Conservation (phyloP, 495 filamentous ascomycete species). For the Letharia lupina region DNA sequence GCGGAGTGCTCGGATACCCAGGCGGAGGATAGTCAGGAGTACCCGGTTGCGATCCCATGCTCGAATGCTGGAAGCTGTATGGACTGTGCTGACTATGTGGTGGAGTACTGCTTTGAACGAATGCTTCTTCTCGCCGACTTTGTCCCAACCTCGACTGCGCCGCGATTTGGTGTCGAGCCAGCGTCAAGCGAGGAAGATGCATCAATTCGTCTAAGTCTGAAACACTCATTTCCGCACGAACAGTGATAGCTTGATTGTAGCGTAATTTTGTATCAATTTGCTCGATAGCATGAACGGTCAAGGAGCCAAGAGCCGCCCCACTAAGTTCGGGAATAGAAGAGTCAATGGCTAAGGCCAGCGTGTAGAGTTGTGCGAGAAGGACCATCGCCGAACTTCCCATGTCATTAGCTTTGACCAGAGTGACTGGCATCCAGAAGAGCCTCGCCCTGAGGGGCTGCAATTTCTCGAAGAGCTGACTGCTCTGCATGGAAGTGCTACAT, state of each 20-base stretch:
- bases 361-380: conserved; percentile 86
- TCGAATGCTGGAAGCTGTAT: conserved; percentile 22
- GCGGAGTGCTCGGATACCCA: conserved; percentile 20
- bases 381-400: conserved; percentile 37
- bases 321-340: conserved; percentile 86
- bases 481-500: conserved; percentile 51
- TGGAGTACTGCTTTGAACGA: conserved; percentile 10
- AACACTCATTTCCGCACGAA: conserved; percentile 17
- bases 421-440: conserved; percentile 89
- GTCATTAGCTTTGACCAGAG: conserved; percentile 51
- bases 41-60: conserved; percentile 24
- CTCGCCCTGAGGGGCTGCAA: conserved; percentile 78
- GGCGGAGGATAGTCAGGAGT: conserved; percentile 24
- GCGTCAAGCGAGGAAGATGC: conserved; percentile 24
- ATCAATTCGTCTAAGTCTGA: conserved; percentile 24
- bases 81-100: conserved; percentile 20
- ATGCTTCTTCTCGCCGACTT: conserved; percentile 10
- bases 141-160: conserved; percentile 14
- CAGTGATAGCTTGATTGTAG: conserved; percentile 19
- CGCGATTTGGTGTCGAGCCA: conserved; percentile 16
- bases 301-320: conserved; percentile 72
- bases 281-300: conserved; percentile 66
- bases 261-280: conserved; percentile 60
- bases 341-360: conserved; percentile 75
- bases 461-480: conserved; percentile 74